Percentiles rank a stretch among this genome's conserved stretches.
Evolutionary conservation across 2,329 filamentous ascomycete genomes (phyloP).

Genomic region (Exserohilum rostratum): DNA sequence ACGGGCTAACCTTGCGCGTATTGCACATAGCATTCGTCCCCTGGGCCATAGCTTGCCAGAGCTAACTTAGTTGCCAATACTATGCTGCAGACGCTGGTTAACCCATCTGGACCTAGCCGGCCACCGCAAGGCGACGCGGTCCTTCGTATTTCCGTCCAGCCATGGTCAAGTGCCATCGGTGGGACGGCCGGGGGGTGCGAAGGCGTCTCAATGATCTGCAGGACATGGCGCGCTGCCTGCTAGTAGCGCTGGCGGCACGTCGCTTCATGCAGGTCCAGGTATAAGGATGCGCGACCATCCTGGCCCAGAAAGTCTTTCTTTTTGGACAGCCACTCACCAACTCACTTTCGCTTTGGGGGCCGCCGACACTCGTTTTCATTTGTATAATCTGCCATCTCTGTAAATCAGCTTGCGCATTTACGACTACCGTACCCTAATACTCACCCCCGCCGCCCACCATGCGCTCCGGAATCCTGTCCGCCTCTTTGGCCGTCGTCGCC

Average conservation of each 20-base stretch:
- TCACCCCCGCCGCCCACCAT: constrained; percentile 24
- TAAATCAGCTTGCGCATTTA: neutral
- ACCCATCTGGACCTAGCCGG: no score
- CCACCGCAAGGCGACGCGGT: constrained; percentile 1
- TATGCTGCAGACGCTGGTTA: constrained; percentile 24
- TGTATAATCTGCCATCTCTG: neutral
- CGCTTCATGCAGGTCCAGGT: constrained; percentile 12
- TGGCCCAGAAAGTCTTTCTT: neutral
- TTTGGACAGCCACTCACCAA: constrained; percentile 10
- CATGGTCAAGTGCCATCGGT: constrained; percentile 14
- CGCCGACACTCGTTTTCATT: constrained; percentile 15
- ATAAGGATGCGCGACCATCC: constrained; percentile 17
- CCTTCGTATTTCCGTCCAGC: constrained; percentile 21
- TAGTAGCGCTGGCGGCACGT: neutral
- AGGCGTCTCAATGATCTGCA: constrained; percentile 10
- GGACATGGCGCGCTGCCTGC: constrained; percentile 4
- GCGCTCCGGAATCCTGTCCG: constrained; percentile 22
- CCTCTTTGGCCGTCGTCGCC: constrained; percentile 20
- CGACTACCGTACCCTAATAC: constrained; percentile 7
- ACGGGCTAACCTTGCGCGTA: constrained; percentile 13
- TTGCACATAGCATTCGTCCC: constrained; percentile 16
- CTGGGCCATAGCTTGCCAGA: constrained; percentile 8
- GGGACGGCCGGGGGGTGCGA: constrained; percentile 8
- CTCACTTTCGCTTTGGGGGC: constrained; percentile 6
- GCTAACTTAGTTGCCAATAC: constrained; percentile 23